Percentiles rank a stretch among this genome's conserved stretches.
phyloP scores from a whole-genome alignment of 2,329 filamentous ascomycete genomes.

The Colletotrichum gloeosporioides region DNA sequence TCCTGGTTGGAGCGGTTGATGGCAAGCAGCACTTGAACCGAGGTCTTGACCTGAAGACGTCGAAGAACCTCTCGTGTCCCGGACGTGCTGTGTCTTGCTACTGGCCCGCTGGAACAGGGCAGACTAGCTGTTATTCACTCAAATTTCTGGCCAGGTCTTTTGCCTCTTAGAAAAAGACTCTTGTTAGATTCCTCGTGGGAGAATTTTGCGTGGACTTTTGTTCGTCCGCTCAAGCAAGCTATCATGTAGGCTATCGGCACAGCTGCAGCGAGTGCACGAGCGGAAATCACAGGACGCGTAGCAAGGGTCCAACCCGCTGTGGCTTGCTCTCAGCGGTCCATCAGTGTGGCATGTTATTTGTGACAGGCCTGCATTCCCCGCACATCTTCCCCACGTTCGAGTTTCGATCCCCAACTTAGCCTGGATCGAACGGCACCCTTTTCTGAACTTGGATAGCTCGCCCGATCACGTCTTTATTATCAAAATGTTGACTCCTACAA shows the following conservation, averaged over 20 bases:
- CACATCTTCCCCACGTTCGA: slow-evolving; percentile 4
- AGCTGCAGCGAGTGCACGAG: background rate
- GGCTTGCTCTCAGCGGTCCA: background rate
- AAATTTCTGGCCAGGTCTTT: background rate
- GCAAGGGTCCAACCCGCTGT: background rate
- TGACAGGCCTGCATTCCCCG: slow-evolving; percentile 1
- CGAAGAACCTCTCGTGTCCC: background rate
- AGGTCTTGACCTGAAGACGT: background rate
- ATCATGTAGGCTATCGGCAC: background rate
- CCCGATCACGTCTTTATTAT: background rate
- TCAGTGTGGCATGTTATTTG: background rate
- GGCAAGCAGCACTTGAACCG: background rate
- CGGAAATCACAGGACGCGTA: background rate
- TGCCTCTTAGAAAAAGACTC: background rate
- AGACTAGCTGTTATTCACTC: background rate
- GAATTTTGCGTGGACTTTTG: background rate
- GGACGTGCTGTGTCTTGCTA: background rate
- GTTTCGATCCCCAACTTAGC: background rate
- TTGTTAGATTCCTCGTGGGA: too few species aligned
- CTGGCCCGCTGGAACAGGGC: background rate
- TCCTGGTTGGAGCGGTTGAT: background rate
- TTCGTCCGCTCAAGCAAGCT: background rate
- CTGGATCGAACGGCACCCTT: background rate
- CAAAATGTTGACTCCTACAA: background rate
- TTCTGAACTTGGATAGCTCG: background rate